Percentiles rank a stretch among this genome's conserved stretches.
phyloP scores from a whole-genome alignment of 2,329 filamentous ascomycete genomes.

The Geosmithia morbida region DNA sequence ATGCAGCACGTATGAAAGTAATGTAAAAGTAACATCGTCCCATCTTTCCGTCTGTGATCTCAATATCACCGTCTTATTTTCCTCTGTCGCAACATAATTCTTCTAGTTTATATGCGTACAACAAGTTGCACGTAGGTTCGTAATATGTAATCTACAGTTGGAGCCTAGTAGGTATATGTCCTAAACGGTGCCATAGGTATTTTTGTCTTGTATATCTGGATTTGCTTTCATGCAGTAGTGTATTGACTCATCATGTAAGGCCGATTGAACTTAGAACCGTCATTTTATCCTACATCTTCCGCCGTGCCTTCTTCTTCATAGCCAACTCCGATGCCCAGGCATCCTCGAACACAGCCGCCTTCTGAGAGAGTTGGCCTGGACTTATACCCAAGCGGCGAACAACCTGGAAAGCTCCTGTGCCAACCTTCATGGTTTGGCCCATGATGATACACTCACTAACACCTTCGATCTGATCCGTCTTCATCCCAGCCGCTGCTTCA shows the following conservation, averaged over 20 bases:
- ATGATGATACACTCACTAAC: constrained; percentile 97
- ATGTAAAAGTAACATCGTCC: no score
- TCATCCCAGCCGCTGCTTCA: constrained; percentile 83
- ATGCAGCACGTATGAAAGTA: no score
- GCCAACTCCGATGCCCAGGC: constrained; percentile 29
- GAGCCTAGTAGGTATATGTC: no score
- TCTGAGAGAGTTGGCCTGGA: constrained; percentile 39
- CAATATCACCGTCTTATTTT: no score
- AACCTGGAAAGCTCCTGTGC: constrained; percentile 85
- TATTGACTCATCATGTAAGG: no score
- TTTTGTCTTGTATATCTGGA: no score
- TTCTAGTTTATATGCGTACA: no score
- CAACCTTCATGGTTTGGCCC: constrained; percentile 85
- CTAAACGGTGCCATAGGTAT: no score
- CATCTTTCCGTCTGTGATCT: no score
- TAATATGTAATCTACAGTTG: neutral
- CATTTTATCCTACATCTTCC: neutral
- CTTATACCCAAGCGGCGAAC: constrained; percentile 61
- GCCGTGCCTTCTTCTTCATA: neutral
- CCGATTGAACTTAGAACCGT: neutral
- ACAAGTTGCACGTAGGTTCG: neutral
- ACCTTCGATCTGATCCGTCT: constrained; percentile 82
- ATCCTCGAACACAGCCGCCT: constrained; percentile 59
- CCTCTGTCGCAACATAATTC: constrained; percentile 71
- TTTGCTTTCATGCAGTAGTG: no score